Evolutionary conservation across 2,329 filamentous ascomycete genomes (phyloP).

Genomic region (Ceratocystis alfenasii): DNA sequence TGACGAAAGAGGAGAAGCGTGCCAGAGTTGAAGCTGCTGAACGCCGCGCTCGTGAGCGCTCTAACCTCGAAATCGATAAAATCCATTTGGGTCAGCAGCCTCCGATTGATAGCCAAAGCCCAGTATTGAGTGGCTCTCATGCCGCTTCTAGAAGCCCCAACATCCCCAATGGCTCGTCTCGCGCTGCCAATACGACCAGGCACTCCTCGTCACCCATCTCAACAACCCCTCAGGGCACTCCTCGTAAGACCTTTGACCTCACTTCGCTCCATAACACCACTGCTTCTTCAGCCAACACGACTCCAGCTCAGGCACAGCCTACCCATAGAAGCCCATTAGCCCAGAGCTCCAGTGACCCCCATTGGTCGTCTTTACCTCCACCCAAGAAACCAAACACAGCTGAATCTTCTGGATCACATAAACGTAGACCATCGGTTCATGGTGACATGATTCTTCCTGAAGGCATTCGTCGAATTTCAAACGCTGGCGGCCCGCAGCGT

Average conservation of each 20-base stretch:
- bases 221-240: conserved; percentile 15
- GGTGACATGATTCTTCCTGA: conserved; percentile 17
- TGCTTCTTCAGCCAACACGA: conserved; percentile 1
- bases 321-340: conserved; percentile 12
- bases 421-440: conserved; percentile 17
- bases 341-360: conserved; percentile 9
- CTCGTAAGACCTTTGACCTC: neutral
- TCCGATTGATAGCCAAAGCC: conserved; percentile 19
- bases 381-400: conserved; percentile 7
- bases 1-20: conserved; percentile 91
- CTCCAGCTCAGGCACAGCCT: conserved; percentile 13
- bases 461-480: neutral
- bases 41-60: conserved; percentile 53
- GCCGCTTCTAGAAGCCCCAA: neutral
- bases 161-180: neutral
- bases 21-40: conserved; percentile 76
- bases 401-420: conserved; percentile 14
- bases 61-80: conserved; percentile 31
- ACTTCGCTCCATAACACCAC: neutral
- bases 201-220: conserved; percentile 9
- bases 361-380: neutral
- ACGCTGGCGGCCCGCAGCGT: conserved; percentile 8
- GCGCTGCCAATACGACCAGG: conserved; percentile 13
- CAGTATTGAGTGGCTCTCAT: neutral
- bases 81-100: conserved; percentile 17